Base-by-base conservation (phyloP, 768 basidiomycete genomes). In the Tubosaeta sp. region DNA sequence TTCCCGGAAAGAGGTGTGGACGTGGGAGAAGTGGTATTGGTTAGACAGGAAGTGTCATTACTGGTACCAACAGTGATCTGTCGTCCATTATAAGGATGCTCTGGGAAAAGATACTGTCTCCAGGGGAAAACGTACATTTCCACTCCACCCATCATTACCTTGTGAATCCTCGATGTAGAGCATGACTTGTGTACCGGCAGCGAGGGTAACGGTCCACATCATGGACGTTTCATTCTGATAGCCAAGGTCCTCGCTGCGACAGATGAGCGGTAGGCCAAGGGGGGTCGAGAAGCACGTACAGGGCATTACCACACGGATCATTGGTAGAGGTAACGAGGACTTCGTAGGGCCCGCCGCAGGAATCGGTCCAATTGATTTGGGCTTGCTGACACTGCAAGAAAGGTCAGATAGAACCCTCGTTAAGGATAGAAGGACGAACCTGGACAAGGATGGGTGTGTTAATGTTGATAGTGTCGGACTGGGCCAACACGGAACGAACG, bases 71-170 rank as follows among this genome's bases (percentile, higher is more conserved):
- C 61, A 33, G 65, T 65, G 57, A 75, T 59, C 77, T 78, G 35
- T 49, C 22, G 25, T 42, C 7, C 33, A 6, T 7, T 17, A 46
- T 47, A 26, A 27, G 44, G 39, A 45, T 31, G 10, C 13, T 26
- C 5, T 38, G 33, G 16, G 10, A 37, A 19, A 22, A 27, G 22
- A 10, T 16, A 1, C 10, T 12, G 17, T 42, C 25, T 14, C 14
- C 12, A 41, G 19, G 33, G 13, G 39, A 42, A 54, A 16, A 75
- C 82, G 63, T 54, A 88, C 88, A 11, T 57, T 59, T 33, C 71
- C 74, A 57, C 80, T 82, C 88, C 88, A 91, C 4, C 78, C 86
- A 59, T 89, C 86, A 4, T 83, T 63, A 27, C 72, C 79, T 32
- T 60, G 49, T 2, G 68, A 60, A 62, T 88, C 86, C 54, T 77